Evolutionary conservation across 768 basidiomycete genomes (phyloP).

Genomic region (Pholiota conissans): DNA sequence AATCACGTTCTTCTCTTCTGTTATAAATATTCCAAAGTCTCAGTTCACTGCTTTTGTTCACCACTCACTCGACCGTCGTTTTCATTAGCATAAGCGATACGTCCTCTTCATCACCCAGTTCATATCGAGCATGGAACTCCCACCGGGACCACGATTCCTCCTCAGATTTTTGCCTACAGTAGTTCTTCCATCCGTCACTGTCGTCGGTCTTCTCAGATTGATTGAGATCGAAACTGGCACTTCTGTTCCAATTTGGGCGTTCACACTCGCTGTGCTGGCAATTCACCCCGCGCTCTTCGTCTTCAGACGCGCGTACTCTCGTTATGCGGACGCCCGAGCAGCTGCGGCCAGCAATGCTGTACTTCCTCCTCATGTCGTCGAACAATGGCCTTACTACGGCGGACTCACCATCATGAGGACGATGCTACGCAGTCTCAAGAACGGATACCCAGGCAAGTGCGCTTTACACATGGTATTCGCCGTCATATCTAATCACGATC

Average conservation of each 20-base stretch:
- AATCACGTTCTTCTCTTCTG: background rate
- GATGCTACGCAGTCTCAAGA: slow-evolving; percentile 26
- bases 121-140: background rate
- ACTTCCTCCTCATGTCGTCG: slow-evolving; percentile 30
- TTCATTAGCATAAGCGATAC: too few relatives aligned
- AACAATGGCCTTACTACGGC: slow-evolving; percentile 19
- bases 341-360: slow-evolving; percentile 34
- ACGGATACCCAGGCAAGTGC: slow-evolving; percentile 35
- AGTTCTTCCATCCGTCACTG: background rate
- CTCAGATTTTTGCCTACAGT: slow-evolving; percentile 1
- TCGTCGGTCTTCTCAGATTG: background rate
- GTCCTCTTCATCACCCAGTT: background rate
- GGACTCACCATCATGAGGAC: slow-evolving; percentile 17
- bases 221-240: background rate
- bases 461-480: too few relatives aligned
- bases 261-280: background rate
- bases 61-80: background rate
- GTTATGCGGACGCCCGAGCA: slow-evolving; percentile 20
- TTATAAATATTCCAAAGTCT: background rate
- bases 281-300: slow-evolving; percentile 9
- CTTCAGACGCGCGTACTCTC: slow-evolving; percentile 12
- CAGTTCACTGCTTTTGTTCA: background rate
- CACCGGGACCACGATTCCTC: slow-evolving; percentile 2
- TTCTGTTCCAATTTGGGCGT: background rate
- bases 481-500: background rate